A percentile compares a stretch with the other conserved stretches of the same genome.
Conservation (phyloP, 2,329 filamentous ascomycete genomes). For the Arthrobotrys entomopaga region DNA sequence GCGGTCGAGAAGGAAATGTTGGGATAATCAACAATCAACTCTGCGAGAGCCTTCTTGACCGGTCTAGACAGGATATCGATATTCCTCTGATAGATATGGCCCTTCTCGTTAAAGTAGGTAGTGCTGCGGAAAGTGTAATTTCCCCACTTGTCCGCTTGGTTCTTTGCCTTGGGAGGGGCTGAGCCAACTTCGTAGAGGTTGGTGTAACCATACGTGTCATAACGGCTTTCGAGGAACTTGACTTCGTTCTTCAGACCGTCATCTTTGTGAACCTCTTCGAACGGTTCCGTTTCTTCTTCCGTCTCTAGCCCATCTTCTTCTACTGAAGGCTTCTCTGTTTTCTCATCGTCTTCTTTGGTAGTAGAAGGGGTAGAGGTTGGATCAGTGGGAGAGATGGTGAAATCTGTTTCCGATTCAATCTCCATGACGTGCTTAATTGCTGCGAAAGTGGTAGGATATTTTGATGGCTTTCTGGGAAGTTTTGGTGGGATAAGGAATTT, state of each 20-base stretch:
- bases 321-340: background rate
- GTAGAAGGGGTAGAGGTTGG: too few species aligned
- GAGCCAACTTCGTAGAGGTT: conserved; percentile 60
- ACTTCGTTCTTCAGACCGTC: conserved; percentile 53
- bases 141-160: conserved; percentile 60
- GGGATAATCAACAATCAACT: conserved; percentile 38
- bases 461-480: too few species aligned
- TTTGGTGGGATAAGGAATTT: too few species aligned
- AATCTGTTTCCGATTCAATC: too few species aligned
- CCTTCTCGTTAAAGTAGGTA: conserved; percentile 28
- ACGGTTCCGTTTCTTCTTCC: conserved; percentile 14
- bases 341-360: too few species aligned
- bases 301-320: background rate
- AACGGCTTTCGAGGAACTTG: conserved; percentile 61
- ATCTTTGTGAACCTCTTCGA: conserved; percentile 35
- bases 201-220: conserved; percentile 59
- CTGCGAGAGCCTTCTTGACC: conserved; percentile 23
- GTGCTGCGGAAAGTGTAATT: conserved; percentile 60
- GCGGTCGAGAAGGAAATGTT: conserved; percentile 30
- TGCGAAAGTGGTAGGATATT: too few species aligned
- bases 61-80: conserved; percentile 39
- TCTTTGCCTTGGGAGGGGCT: conserved; percentile 57
- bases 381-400: too few species aligned
- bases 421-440: too few species aligned
- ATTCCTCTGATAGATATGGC: conserved; percentile 13